Evolutionary conservation across 805 yeast species (phyloP).

Genomic region (Saturnispora sanitii): DNA sequence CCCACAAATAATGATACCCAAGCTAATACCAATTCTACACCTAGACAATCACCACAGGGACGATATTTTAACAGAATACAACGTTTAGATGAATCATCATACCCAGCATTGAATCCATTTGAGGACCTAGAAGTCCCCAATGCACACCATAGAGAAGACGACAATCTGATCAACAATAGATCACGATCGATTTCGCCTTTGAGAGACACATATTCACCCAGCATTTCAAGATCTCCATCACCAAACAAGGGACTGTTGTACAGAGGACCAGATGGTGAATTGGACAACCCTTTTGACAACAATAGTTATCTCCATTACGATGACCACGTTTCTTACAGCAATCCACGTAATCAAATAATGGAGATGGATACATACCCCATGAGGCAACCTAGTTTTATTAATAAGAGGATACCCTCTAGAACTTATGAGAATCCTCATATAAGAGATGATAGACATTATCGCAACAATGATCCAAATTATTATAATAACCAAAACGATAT

Average conservation of each 20-base stretch:
- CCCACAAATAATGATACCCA: background rate
- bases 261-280: background rate
- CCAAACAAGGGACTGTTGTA: conserved; percentile 11
- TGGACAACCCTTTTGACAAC: conserved; percentile 1
- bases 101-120: conserved; percentile 7
- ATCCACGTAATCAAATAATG: too few species aligned
- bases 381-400: background rate
- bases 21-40: background rate
- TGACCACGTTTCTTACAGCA: too few species aligned
- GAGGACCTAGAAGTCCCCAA: conserved; percentile 1
- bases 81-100: background rate
- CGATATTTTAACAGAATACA: conserved; percentile 6
- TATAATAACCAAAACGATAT: conserved; percentile 6
- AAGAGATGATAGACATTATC: background rate
- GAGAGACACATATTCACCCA: conserved; percentile 6
- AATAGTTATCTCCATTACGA: background rate
- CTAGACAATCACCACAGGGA: conserved; percentile 1
- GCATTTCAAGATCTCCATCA: conserved; percentile 13
- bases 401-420: background rate
- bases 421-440: background rate
- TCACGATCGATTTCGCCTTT: conserved; percentile 15
- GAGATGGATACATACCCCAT: too few species aligned
- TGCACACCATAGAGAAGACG: conserved; percentile 1
- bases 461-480: conserved; percentile 2
- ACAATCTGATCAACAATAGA: conserved; percentile 7